phyloP scores from a whole-genome alignment of 2,329 filamentous ascomycete species.

The Verticillium dahliae region DNA sequence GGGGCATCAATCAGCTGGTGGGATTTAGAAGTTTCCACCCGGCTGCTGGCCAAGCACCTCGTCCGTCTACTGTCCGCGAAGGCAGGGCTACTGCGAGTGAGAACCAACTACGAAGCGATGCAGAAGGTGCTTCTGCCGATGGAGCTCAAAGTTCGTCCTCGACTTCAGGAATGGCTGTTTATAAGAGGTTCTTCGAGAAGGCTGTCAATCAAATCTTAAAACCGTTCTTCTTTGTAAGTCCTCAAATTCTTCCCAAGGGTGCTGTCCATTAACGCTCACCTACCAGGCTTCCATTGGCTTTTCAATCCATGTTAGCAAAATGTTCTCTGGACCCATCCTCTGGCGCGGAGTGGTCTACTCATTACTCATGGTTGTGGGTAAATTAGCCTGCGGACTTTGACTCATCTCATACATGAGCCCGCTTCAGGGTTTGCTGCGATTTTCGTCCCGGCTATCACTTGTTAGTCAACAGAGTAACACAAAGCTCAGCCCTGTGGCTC shows the following conservation, averaged over 20 bases:
- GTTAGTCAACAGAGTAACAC: background rate
- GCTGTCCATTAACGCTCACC: too few species aligned
- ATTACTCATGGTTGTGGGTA: conserved; percentile 60
- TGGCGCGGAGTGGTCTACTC: conserved; percentile 72
- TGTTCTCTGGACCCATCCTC: conserved; percentile 58
- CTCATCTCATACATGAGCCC: conserved; percentile 32
- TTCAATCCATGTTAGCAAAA: conserved; percentile 64
- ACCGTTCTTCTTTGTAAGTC: conserved; percentile 65
- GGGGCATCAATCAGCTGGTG: conserved; percentile 56
- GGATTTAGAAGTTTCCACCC: conserved; percentile 32
- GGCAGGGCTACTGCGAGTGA: background rate
- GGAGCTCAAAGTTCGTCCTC: background rate
- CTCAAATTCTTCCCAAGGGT: too few species aligned
- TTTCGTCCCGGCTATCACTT: background rate
- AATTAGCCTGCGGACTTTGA: conserved; percentile 55
- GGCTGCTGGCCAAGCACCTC: background rate
- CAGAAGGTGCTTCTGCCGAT: background rate
- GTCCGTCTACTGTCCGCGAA: background rate
- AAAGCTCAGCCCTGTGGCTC: conserved; percentile 5
- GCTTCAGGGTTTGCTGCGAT: conserved; percentile 1
- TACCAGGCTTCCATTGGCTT: conserved; percentile 60
- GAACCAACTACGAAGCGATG: background rate
- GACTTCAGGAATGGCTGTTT: conserved; percentile 17
- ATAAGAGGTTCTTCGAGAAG: conserved; percentile 31
- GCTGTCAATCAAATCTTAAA: conserved; percentile 47